Percentiles rank a stretch among this genome's conserved stretches.
phyloP scores from a whole-genome alignment of 805 yeast species.

The Nakazawaea pomicola region DNA sequence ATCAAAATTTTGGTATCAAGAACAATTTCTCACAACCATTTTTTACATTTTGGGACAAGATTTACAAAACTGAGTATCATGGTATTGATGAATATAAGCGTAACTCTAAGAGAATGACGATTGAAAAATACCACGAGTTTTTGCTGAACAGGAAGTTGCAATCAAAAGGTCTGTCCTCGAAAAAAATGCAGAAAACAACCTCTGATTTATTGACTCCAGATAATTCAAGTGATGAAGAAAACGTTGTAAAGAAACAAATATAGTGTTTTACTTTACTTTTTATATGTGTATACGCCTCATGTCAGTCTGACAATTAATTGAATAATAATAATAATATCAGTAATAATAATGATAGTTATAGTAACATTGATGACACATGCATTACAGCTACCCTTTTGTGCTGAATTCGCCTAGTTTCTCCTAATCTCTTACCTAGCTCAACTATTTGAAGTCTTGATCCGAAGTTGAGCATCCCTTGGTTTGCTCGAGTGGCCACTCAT shows the following conservation, averaged over 20 bases:
- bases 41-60: conserved; percentile 87
- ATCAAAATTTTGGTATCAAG: conserved; percentile 92
- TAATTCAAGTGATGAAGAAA: conserved; percentile 11
- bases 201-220: conserved; percentile 9
- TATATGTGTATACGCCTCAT: background rate
- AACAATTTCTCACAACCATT: conserved; percentile 94
- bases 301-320: background rate
- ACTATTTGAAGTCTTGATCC: no score
- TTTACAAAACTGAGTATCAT: conserved; percentile 67
- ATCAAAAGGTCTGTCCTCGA: conserved; percentile 6
- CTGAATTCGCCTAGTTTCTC: no score
- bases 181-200: background rate
- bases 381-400: no score
- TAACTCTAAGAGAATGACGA: conserved; percentile 61
- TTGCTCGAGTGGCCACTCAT: no score
- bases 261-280: background rate
- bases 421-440: no score
- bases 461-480: no score
- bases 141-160: conserved; percentile 30
- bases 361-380: no score
- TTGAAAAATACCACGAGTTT: conserved; percentile 60
- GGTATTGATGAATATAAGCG: conserved; percentile 59
- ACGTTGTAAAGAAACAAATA: conserved; percentile 4
- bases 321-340: no score
- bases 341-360: no score